Base-by-base conservation (phyloP, 495 filamentous ascomycete genomes). In the Aspergillus affinis region DNA sequence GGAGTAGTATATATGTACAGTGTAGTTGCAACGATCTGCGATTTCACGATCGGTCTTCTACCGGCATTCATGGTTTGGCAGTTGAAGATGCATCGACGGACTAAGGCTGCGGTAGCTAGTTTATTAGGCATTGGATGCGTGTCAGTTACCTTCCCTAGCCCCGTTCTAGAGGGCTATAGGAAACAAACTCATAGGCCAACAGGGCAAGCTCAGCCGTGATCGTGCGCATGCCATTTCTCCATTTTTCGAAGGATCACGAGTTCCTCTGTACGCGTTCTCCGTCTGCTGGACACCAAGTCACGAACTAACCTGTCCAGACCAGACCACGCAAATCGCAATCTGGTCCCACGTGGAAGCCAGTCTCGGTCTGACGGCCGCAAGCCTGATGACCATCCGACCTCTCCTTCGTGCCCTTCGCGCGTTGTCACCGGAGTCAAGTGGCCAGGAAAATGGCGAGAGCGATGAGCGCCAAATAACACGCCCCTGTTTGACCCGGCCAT, bases 281-380 rank as follows among this genome's bases (percentile, higher is more conserved):
- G 17, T 19, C 45, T 18, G 55, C 48, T 27, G 2, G 18, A 20
- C 2, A 7, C 1, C 19, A 47, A n/a, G 8, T 17, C 48, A 32
- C 10, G 23, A 48, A 48, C 13, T 45, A 21, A 6, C 4, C 48
- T 2, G 6, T 41, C 2, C 51, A 75, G 71, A 72, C 47, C 61
- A 67, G 21, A 73, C 72, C 20, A 69, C 67, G 56, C 64, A 75
- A 32, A 69, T 77, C 46, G 69, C 69, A 46, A 75, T 78, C 54
- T 78, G 75, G 75, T 74, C 72, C 21, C 72, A 72, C 47, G 59
- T 76, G 54, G 75, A 79, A 60, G 68, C 68, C 2, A 65, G 69
- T 23, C 65, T 78, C 18, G 76, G 74, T 52, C 76, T 79, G 53
- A 71, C 73, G 0, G 73, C 74, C 4, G 76, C 70, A 13, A 73